These are phyloP conservation scores for Trichoderma sp. DNA, from an alignment of 2,329 filamentous ascomycete species.

Conservation along the genomic window DNA sequence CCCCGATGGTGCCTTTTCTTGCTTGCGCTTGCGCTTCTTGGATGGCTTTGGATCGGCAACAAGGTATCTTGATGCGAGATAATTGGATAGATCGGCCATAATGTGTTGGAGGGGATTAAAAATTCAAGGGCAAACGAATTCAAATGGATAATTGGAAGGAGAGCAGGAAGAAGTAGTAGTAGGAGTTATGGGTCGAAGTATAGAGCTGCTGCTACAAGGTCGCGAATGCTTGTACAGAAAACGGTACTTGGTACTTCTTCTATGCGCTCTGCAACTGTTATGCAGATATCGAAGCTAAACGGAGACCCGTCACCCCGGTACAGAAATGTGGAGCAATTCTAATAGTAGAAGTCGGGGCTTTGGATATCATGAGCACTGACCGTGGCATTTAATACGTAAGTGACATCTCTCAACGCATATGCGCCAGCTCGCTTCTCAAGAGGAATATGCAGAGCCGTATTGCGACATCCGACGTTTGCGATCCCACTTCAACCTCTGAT, in stretches of 20 bases:
- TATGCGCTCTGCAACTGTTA: conserved; percentile 14
- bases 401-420: neutral
- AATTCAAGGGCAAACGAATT: neutral
- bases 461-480: conserved; percentile 24
- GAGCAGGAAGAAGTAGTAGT: neutral
- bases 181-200: neutral
- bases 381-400: conserved; percentile 5
- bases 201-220: neutral
- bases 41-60: conserved; percentile 53
- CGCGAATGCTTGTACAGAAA: neutral
- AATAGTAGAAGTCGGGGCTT: conserved; percentile 2
- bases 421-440: conserved; percentile 9
- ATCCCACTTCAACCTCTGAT: conserved; percentile 19
- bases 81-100: conserved; percentile 65
- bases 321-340: conserved; percentile 20
- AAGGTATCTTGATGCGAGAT: conserved; percentile 90
- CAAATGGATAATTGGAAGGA: neutral
- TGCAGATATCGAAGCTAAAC: conserved; percentile 26
- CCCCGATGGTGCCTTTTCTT: conserved; percentile 43
- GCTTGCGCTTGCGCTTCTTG: conserved; percentile 65
- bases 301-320: conserved; percentile 20
- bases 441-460: conserved; percentile 32
- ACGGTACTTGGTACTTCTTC: neutral
- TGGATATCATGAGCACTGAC: conserved; percentile 12
- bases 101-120: neutral